These are phyloP conservation scores for Thalassiosira oceanica DNA, from an alignment of 352 stramenopile genomes.

Conservation along the genomic window DNA sequence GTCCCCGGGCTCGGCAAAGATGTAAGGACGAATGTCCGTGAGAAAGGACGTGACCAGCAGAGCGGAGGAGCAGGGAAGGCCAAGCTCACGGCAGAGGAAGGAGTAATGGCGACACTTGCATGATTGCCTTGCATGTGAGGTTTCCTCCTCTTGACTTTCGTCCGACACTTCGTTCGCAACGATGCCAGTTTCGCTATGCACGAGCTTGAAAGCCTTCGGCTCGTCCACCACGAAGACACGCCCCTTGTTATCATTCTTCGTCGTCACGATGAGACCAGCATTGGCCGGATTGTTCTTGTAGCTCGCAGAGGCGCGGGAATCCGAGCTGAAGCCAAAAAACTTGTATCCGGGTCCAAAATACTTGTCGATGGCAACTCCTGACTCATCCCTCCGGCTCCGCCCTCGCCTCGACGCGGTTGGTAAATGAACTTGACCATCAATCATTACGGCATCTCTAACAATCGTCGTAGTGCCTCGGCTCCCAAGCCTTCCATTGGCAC, in stretches of 20 bases:
- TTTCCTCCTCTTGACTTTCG: constrained; percentile 7
- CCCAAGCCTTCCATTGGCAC: constrained; percentile 2
- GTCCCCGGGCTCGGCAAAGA: constrained; percentile 30
- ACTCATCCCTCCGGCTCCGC: too few relatives aligned
- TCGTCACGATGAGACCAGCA: constrained; percentile 24
- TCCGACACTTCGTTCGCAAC: constrained; percentile 8
- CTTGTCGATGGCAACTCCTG: constrained; percentile 13
- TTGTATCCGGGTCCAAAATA: constrained; percentile 30
- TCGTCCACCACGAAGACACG: constrained; percentile 18
- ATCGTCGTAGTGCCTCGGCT: not conserved
- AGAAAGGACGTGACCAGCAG: constrained; percentile 13
- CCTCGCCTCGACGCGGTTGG: not conserved
- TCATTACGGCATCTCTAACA: constrained; percentile 3
- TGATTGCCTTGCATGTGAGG: constrained; percentile 2
- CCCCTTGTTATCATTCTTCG: constrained; percentile 26
- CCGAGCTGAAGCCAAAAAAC: constrained; percentile 15
- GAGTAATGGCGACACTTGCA: constrained; percentile 20
- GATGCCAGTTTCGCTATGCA: constrained; percentile 4
- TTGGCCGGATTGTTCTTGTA: constrained; percentile 21
- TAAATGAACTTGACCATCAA: constrained; percentile 9
- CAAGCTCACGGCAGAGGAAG: constrained; percentile 23
- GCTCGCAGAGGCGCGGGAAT: constrained; percentile 11
- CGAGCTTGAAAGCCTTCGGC: constrained; percentile 25
- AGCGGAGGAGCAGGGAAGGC: constrained; percentile 13
- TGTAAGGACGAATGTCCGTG: constrained; percentile 4